Base-by-base conservation (phyloP, 2,329 filamentous ascomycete species). In the Helminthosporium solani region DNA sequence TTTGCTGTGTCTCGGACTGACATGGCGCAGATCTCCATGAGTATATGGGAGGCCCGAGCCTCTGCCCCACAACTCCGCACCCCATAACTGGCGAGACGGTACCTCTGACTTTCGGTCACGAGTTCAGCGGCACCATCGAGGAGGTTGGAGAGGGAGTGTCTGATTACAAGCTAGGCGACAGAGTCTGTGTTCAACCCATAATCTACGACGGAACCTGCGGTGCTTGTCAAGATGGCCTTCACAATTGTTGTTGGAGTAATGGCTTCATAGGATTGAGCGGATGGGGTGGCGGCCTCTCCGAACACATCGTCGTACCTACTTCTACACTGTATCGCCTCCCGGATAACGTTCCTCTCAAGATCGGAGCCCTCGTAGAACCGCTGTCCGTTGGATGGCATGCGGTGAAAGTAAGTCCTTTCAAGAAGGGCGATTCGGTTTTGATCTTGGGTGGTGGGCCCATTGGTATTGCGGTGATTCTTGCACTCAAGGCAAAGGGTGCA, bases 381-480 rank as follows among this genome's bases (percentile, higher is more conserved):
- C 65, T 81, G 0, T 72, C 78, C 3, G 78, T 82, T 1, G 78
- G 75, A 15, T 81, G 77, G 77, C 78, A 81, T 53, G 78, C 78
- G 2, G 75, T 81, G 27, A 74, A 75, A 37, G 70, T 75, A 42
- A 77, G 75, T 30, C 73, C 74, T 0, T 78, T 75, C 64, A 74
- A 76, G 51, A 58, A 65, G 4, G 73, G 71, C 15, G 70, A 78
- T 44, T 62, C 71, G 0, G 76, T 71, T 1, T 62, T 81, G 16
- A 68, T 82, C 14, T 64, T 81, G 1, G 78, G 78, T 14, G 77
- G 47, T 16, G 47, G 47, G 7, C 47, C 47, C 1, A 50, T 50
- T 21, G 47, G 47, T n/a, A 50, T 50, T 30, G 67, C 75, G 1
- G 73, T 79, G 16, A 69, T 78, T 44, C 75, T 76, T 52, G 70